A percentile compares a stretch with the other conserved stretches of the same genome.
These are phyloP conservation scores for Linnemannia elongata DNA, from an alignment of 192 early-diverging fungal genomes.

Conservation along the genomic window DNA sequence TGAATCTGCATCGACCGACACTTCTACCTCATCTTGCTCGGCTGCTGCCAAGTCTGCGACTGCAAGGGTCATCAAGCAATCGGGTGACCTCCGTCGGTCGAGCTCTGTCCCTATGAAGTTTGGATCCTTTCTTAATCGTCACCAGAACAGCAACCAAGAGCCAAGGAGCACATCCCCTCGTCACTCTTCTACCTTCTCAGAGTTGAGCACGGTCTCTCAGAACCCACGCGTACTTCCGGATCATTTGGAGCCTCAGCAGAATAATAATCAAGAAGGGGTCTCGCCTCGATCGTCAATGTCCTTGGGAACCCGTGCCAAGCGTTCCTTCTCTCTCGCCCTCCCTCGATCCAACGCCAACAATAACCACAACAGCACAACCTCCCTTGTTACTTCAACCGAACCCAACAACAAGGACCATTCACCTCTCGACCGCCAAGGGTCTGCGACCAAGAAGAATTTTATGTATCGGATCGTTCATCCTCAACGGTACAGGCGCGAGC, in stretches of 20 bases:
- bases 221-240: slow-evolving; percentile 8
- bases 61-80: background rate
- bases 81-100: slow-evolving; percentile 20
- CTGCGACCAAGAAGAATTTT: slow-evolving; percentile 16
- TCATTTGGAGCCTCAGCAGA: slow-evolving; percentile 15
- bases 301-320: slow-evolving; percentile 18
- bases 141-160: background rate
- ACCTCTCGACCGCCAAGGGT: slow-evolving; percentile 12
- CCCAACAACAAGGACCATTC: background rate
- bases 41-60: background rate
- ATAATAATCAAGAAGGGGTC: background rate
- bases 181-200: slow-evolving; percentile 30
- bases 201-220: slow-evolving; percentile 21
- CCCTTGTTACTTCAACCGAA: background rate
- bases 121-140: slow-evolving; percentile 31
- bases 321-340: slow-evolving; percentile 27
- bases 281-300: slow-evolving; percentile 19
- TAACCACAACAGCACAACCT: background rate
- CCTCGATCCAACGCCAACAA: background rate
- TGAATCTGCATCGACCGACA: background rate
- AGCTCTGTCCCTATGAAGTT: slow-evolving; percentile 42
- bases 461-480: slow-evolving; percentile 54
- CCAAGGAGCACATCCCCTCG: background rate
- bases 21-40: background rate
- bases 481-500: slow-evolving; percentile 49